phyloP scores from a whole-genome alignment of 2,329 filamentous ascomycete species.

The Colletotrichum tropicicola region DNA sequence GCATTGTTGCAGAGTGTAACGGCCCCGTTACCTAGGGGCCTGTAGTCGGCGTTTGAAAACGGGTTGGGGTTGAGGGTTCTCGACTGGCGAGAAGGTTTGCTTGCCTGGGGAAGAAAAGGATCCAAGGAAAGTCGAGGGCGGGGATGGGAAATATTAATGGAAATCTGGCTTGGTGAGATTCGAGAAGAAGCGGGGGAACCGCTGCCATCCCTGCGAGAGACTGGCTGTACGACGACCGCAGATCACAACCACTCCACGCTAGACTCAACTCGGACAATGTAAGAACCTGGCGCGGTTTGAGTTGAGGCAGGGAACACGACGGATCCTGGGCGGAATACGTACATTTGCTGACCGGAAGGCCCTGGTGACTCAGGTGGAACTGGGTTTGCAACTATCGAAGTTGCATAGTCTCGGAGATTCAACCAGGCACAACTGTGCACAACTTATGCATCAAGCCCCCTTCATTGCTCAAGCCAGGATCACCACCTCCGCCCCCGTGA shows the following conservation, averaged over 20 bases:
- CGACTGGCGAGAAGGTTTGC: slow-evolving; percentile 5
- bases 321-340: too few relatives aligned
- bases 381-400: not conserved
- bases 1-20: slow-evolving; percentile 32
- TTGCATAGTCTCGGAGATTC: not conserved
- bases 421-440: not conserved
- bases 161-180: not conserved
- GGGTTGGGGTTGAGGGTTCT: not conserved
- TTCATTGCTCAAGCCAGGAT: not conserved
- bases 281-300: not conserved
- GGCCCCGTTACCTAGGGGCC: slow-evolving; percentile 27
- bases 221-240: slow-evolving; percentile 20
- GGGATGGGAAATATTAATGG: slow-evolving; percentile 4
- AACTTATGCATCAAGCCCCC: slow-evolving; percentile 16
- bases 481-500: slow-evolving; percentile 6
- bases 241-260: not conserved
- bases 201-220: not conserved
- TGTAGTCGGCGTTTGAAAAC: not conserved
- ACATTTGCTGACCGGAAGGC: too few relatives aligned
- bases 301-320: not conserved
- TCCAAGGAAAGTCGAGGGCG: not conserved
- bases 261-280: not conserved
- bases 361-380: not conserved
- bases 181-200: not conserved
- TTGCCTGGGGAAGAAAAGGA: not conserved